Base-by-base conservation (phyloP, 768 basidiomycete species). In the Macrocybe gigantea region DNA sequence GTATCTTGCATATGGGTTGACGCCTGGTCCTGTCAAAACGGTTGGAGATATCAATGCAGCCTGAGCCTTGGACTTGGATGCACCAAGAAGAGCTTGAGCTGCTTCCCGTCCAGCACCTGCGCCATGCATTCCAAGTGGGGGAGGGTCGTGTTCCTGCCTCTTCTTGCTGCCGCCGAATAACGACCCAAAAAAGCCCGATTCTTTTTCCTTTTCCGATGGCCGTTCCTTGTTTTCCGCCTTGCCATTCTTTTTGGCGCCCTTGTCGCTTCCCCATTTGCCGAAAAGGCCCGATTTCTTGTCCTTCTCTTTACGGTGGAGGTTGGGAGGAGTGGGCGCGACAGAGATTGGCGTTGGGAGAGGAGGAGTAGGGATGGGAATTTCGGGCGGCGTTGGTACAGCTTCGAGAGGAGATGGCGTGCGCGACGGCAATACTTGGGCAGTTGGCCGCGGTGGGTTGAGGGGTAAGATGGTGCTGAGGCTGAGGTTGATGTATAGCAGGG, bases 131-230 rank as follows among this genome's bases (percentile, higher is more conserved):
- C 53, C 59, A 60, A 54, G 43, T 46, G 14, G 64, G 50, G 44
- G 68, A 54, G 75, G 64, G 41, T 72, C 63, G 10, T 70, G 63
- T 38, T 94, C 90, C 37, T 90, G 85, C 56, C 83, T 83, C 76
- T 93, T 96, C 75, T 89, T 92, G 63, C 79, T 83, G 54, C 84
- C 75, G 15, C 91, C 83, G 62, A 97, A 97, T 3, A 97, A 72
- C 8, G 90, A 91, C 2, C 93, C 92, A 54, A 98, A 92, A 72
- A 97, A 96, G 1, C 92, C 77, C 13, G 79, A 68, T n/a, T 88
- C 85, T 62, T 83, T 83, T 59, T 86, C 83, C 58, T 79, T 79
- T 54, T 84, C 78, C 38, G 69, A 52, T 4, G 22, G 22, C 70
- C 75, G 53, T 64, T 70, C 52, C 64, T 68, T 48, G 66, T 71